A percentile compares a stretch with the other conserved stretches of the same genome.
Evolutionary conservation across 306 rosid genomes (phyloP).

Genomic region (Cercis canadensis): DNA sequence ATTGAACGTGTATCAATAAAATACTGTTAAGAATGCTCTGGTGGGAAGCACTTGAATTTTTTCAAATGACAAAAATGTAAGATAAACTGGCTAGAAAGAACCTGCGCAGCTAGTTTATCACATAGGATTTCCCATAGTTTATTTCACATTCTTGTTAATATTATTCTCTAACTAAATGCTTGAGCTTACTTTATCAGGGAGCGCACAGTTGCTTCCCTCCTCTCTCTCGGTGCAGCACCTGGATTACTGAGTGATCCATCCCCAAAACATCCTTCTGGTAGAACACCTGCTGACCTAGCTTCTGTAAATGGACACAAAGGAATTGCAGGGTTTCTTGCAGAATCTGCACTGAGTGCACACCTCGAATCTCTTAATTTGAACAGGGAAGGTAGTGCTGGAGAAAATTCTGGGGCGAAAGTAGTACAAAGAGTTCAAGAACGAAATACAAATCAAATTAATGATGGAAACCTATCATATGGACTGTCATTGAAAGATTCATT

Average conservation of each 20-base stretch:
- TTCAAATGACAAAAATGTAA: background rate
- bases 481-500: conserved; percentile 78
- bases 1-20: conserved; percentile 4
- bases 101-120: background rate
- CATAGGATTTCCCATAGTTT: background rate
- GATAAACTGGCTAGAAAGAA: conserved; percentile 2
- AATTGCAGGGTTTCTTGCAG: conserved; percentile 91
- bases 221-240: conserved; percentile 82
- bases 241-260: conserved; percentile 80
- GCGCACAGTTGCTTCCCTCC: conserved; percentile 72
- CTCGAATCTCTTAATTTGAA: conserved; percentile 65
- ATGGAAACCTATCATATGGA: conserved; percentile 47
- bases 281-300: conserved; percentile 89
- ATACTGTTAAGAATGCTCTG: conserved; percentile 4
- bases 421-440: conserved; percentile 51
- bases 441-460: conserved; percentile 36
- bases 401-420: conserved; percentile 50
- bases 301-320: conserved; percentile 85
- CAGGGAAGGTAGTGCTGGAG: conserved; percentile 44
- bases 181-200: conserved; percentile 59
- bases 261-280: conserved; percentile 63
- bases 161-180: conserved; percentile 35
- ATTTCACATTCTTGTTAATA: background rate
- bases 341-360: conserved; percentile 61
- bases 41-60: conserved; percentile 9